Evolutionary conservation across 805 yeast species (phyloP).

Genomic region (Wickerhamomyces ciferrii): DNA sequence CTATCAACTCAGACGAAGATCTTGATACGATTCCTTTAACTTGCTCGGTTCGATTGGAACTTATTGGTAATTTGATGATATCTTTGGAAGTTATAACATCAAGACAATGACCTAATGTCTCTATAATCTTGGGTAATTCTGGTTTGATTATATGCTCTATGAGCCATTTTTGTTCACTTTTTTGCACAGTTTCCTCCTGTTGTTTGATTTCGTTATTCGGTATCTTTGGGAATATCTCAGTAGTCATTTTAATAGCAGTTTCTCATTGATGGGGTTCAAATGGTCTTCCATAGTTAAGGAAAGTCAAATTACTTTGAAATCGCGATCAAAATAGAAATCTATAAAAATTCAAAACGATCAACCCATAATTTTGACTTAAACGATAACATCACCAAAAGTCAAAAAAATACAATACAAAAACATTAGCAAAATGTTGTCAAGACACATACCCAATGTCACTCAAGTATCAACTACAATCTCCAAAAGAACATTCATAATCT

Average conservation of each 20-base stretch:
- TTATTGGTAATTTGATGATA: slow-evolving; percentile 51
- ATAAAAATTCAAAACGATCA: too few relatives aligned
- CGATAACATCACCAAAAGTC: too few relatives aligned
- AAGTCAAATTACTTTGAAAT: too few relatives aligned
- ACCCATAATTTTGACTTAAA: too few relatives aligned
- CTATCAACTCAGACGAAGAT: slow-evolving; percentile 46
- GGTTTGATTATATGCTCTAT: slow-evolving; percentile 41
- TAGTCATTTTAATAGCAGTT: slow-evolving; percentile 20
- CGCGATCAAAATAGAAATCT: too few relatives aligned
- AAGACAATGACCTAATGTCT: slow-evolving; percentile 36
- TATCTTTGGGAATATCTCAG: slow-evolving; percentile 26
- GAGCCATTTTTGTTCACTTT: slow-evolving; percentile 39
- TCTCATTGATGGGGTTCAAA: slow-evolving; percentile 2
- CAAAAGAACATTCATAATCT: slow-evolving; percentile 9
- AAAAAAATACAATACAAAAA: too few relatives aligned
- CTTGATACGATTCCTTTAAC: slow-evolving; percentile 59
- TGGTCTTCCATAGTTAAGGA: neutral
- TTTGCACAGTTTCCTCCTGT: slow-evolving; percentile 4
- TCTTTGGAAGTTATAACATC: slow-evolving; percentile 31
- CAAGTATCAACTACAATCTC: neutral
- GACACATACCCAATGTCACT: neutral
- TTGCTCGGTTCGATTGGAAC: slow-evolving; percentile 47
- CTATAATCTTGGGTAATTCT: slow-evolving; percentile 40
- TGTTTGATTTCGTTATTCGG: slow-evolving; percentile 11
- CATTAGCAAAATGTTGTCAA: too few relatives aligned